A percentile compares a stretch with the other conserved stretches of the same genome.
Evolutionary conservation across 805 yeast species (phyloP).

Genomic region (Naumovozyma castellii): DNA sequence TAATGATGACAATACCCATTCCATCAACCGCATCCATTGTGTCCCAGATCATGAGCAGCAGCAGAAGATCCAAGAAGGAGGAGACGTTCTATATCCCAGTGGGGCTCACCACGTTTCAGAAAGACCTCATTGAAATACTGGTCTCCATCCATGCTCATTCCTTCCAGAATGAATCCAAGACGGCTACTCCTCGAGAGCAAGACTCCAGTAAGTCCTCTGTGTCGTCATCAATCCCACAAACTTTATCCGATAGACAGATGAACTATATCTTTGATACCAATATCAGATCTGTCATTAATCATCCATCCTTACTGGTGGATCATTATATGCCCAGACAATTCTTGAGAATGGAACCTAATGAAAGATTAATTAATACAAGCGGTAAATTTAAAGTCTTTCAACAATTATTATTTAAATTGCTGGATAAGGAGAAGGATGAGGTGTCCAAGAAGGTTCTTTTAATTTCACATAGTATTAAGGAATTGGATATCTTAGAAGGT

Average conservation of each 20-base stretch:
- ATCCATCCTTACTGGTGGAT: conserved; percentile 64
- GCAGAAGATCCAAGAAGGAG: neutral
- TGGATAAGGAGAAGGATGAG: conserved; percentile 7
- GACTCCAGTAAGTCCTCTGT: neutral
- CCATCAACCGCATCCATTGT: neutral
- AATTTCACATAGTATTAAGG: conserved; percentile 55
- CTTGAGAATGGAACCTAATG: conserved; percentile 55
- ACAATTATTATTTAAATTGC: conserved; percentile 29
- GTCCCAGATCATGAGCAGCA: neutral
- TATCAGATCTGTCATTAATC: conserved; percentile 44
- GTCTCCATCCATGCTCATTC: conserved; percentile 35
- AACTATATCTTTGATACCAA: conserved; percentile 29
- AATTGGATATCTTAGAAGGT: conserved; percentile 71
- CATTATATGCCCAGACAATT: conserved; percentile 69
- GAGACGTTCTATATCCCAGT: conserved; percentile 31
- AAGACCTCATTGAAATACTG: conserved; percentile 36
- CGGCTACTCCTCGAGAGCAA: too few species aligned
- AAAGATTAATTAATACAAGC: conserved; percentile 41
- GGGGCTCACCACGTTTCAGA: conserved; percentile 36
- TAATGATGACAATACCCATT: too few species aligned
- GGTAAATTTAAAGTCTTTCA: conserved; percentile 54
- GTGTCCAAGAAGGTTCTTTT: conserved; percentile 28
- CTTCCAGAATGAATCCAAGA: conserved; percentile 16
- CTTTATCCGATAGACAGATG: conserved; percentile 31
- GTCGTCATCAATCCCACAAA: conserved; percentile 15